A percentile compares a stretch with the other conserved stretches of the same genome.
Evolutionary conservation across 805 yeast species (phyloP).

Genomic region (Vanderwaltozyma yarrowii): DNA sequence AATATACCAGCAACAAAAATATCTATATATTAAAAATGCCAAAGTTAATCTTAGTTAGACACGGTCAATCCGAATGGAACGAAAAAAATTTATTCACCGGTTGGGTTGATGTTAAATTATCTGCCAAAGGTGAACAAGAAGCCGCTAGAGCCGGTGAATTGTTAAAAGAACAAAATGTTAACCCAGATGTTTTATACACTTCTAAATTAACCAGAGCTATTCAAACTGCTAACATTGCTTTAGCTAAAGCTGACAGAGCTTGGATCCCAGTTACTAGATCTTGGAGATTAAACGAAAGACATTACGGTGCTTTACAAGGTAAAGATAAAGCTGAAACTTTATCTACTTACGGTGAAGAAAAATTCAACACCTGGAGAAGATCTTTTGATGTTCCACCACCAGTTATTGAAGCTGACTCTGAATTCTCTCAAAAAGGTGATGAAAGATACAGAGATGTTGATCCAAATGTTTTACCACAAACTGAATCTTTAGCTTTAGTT

Average conservation of each 20-base stretch:
- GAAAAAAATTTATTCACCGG: slow-evolving; percentile 97
- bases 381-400: slow-evolving; percentile 97
- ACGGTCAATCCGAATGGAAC: slow-evolving; percentile 99
- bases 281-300: slow-evolving; percentile 98
- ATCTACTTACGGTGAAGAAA: slow-evolving; percentile 78
- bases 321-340: slow-evolving; percentile 93
- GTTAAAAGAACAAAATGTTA: slow-evolving; percentile 73
- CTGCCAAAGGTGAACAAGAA: slow-evolving; percentile 78
- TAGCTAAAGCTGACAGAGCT: slow-evolving; percentile 78
- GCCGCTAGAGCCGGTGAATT: slow-evolving; percentile 91
- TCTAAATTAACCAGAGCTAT: slow-evolving; percentile 90
- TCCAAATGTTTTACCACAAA: slow-evolving; percentile 79
- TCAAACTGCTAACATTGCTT: slow-evolving; percentile 93
- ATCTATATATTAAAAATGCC: slow-evolving; percentile 29
- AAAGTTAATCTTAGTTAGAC: slow-evolving; percentile 87
- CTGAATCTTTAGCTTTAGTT: slow-evolving; percentile 90
- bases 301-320: slow-evolving; percentile 98
- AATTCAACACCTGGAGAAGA: slow-evolving; percentile 96
- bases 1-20: slow-evolving; percentile 2
- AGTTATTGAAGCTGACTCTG: slow-evolving; percentile 60
- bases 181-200: slow-evolving; percentile 84
- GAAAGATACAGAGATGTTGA: slow-evolving; percentile 77
- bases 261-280: slow-evolving; percentile 88
- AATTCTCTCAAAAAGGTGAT: slow-evolving; percentile 80
- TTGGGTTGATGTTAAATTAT: slow-evolving; percentile 91